Evolutionary conservation across 225 moss, liverwort and hornwort genomes (phyloP).

Genomic region (Pleurozium schreberi): DNA sequence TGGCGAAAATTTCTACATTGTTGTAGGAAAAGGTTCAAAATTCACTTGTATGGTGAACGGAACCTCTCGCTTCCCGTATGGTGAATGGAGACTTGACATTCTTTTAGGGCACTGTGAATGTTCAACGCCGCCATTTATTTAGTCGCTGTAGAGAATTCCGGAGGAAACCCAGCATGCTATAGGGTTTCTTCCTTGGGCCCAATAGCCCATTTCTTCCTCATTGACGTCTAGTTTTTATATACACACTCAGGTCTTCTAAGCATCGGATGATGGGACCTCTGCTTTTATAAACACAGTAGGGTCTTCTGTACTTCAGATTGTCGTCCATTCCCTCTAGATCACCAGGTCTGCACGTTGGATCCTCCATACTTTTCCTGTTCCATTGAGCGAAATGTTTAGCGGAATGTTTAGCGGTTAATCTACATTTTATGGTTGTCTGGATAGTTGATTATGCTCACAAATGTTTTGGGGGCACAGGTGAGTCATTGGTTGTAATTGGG

Average conservation of each 20-base stretch:
- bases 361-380: neutral
- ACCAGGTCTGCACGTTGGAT: neutral
- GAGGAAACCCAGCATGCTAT: neutral
- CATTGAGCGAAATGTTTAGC: neutral
- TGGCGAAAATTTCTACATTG: neutral
- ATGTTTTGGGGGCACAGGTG: conserved; percentile 9
- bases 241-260: neutral
- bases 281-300: neutral
- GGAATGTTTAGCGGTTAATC: neutral
- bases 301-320: neutral
- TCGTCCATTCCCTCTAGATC: neutral
- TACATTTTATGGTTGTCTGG: neutral
- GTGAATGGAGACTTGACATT: neutral
- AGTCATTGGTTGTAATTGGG: conserved; percentile 59
- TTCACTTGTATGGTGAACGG: neutral
- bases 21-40: neutral
- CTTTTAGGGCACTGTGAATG: neutral
- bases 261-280: neutral
- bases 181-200: too few species aligned
- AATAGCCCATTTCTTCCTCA: neutral
- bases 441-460: neutral
- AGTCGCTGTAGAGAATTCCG: neutral
- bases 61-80: neutral
- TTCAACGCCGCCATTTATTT: neutral
- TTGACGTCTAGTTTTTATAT: neutral